phyloP scores from a whole-genome alignment of 169 alveolate species.

The Eimeria sp. region DNA sequence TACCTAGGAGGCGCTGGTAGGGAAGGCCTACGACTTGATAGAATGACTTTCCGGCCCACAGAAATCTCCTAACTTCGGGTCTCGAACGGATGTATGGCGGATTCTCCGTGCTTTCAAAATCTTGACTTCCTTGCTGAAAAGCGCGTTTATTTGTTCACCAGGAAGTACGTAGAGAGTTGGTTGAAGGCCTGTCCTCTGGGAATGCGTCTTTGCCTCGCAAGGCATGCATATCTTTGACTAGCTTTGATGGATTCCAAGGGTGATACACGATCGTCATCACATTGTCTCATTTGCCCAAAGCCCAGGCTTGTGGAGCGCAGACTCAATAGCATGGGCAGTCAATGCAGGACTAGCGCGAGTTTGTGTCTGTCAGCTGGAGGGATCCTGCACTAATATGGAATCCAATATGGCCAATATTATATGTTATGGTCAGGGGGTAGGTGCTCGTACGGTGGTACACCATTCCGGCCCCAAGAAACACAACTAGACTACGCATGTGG shows the following conservation, averaged over 20 bases:
- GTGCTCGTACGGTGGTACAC: background rate
- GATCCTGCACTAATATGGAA: background rate
- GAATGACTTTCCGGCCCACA: background rate
- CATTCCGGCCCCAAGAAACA: background rate
- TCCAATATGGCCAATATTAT: background rate
- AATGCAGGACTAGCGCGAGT: background rate
- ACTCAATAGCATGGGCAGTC: background rate
- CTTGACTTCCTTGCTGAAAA: background rate
- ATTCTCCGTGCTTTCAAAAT: background rate
- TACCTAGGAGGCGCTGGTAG: background rate
- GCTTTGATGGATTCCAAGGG: background rate
- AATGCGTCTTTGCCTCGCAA: background rate
- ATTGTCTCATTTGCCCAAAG: background rate
- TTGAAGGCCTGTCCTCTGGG: background rate
- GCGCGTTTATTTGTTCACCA: background rate
- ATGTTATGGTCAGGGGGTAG: background rate
- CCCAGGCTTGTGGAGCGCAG: background rate
- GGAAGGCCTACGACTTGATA: background rate
- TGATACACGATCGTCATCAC: background rate
- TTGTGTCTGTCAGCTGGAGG: background rate
- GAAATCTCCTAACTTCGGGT: background rate
- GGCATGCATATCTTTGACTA: background rate
- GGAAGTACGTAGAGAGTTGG: background rate
- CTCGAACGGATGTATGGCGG: background rate
- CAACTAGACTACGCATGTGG: background rate